Conservation (phyloP, 495 filamentous ascomycete species). For the Podospora anserina region DNA sequence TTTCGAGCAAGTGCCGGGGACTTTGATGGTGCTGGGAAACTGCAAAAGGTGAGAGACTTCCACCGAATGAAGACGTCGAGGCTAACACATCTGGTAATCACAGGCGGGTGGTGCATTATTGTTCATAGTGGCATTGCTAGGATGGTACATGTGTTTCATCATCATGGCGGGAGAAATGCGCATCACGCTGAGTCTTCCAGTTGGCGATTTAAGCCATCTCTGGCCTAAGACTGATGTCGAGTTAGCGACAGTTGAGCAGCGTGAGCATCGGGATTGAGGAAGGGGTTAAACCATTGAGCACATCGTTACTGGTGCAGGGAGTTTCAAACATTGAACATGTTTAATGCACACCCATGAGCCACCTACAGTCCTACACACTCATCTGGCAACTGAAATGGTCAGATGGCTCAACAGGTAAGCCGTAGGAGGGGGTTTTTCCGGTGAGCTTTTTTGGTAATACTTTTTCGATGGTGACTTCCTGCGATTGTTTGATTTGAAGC, state of each 20-base stretch:
- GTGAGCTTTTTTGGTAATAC: too few species aligned
- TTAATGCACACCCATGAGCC: too few species aligned
- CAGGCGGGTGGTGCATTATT: slow-evolving; percentile 47
- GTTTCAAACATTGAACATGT: too few species aligned
- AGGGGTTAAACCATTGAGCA: neutral
- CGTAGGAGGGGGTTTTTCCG: too few species aligned
- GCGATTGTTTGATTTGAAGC: too few species aligned
- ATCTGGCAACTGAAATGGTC: neutral
- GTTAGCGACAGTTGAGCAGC: slow-evolving; percentile 36
- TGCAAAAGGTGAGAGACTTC: slow-evolving; percentile 45
- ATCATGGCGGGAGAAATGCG: slow-evolving; percentile 57
- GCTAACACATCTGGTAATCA: slow-evolving; percentile 8
- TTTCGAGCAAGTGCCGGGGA: slow-evolving; percentile 48
- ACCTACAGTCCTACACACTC: too few species aligned
- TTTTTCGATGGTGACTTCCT: too few species aligned
- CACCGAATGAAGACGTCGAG: neutral
- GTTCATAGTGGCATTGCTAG: slow-evolving; percentile 49
- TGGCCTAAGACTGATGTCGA: slow-evolving; percentile 51
- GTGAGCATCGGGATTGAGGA: slow-evolving; percentile 22
- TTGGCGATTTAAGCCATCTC: slow-evolving; percentile 52
- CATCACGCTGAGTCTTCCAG: slow-evolving; percentile 50
- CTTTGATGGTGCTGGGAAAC: slow-evolving; percentile 38
- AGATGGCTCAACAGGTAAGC: neutral
- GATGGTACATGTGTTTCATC: slow-evolving; percentile 55
- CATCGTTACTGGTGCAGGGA: too few species aligned